These are phyloP conservation scores for Scheffersomyces segobiensis DNA, from an alignment of 1,139 yeast genomes.

Conservation along the genomic window DNA sequence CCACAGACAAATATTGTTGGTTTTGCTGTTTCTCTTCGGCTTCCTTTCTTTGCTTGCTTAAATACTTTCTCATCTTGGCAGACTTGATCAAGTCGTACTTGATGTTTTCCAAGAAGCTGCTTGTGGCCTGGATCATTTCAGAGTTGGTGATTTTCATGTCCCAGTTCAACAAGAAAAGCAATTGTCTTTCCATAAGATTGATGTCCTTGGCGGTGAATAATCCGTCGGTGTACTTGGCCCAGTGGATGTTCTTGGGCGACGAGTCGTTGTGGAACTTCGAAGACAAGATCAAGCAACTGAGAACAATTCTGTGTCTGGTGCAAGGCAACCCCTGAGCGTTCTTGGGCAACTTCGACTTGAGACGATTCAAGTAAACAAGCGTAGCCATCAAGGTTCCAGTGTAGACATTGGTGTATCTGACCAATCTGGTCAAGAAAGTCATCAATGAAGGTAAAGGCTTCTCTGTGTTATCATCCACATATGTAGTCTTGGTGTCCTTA, in stretches of 20 bases:
- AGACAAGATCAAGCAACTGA: constrained; percentile 70
- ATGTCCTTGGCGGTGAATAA: constrained; percentile 67
- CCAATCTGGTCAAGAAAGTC: constrained; percentile 71
- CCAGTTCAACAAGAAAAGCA: constrained; percentile 69
- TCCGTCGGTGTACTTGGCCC: constrained; percentile 79
- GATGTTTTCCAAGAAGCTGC: constrained; percentile 62
- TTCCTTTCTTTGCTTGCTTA: constrained; percentile 23
- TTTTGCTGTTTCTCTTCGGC: constrained; percentile 9
- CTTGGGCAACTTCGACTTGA: constrained; percentile 60
- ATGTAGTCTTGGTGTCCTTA: constrained; percentile 32
- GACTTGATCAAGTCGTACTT: constrained; percentile 52
- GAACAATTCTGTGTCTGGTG: constrained; percentile 73
- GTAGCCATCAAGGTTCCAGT: constrained; percentile 78
- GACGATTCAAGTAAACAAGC: constrained; percentile 62
- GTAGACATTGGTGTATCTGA: constrained; percentile 71
- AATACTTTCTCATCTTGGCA: constrained; percentile 37
- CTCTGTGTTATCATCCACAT: constrained; percentile 23
- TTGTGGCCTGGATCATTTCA: constrained; percentile 52
- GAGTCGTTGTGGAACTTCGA: constrained; percentile 77
- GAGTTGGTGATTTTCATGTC: constrained; percentile 57
- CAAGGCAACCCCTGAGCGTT: constrained; percentile 78
- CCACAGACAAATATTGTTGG: background rate
- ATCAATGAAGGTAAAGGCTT: constrained; percentile 64
- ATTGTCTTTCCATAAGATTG: constrained; percentile 78
- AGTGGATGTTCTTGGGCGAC: constrained; percentile 72